Conservation (phyloP, 2,329 filamentous ascomycete species). For the Sporothrix luriei region DNA sequence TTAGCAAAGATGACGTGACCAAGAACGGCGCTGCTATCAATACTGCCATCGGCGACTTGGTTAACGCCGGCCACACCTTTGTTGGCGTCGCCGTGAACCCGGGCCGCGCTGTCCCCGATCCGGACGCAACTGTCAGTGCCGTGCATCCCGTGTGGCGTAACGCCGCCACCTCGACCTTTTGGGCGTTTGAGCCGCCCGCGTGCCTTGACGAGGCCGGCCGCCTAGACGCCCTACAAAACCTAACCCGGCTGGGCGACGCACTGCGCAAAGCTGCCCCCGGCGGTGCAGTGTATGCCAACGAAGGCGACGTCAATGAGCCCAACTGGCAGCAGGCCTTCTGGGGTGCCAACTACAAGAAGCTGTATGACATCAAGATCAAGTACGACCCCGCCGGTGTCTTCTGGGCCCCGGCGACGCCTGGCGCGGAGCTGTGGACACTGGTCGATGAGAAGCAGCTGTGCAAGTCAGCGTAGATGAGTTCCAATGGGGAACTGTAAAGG, state of each 20-base stretch:
- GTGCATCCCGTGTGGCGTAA: constrained; percentile 33
- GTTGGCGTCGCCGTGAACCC: constrained; percentile 33
- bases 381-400: constrained; percentile 39
- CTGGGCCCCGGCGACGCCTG: constrained; percentile 33
- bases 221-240: background rate
- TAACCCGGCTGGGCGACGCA: constrained; percentile 29
- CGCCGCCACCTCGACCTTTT: constrained; percentile 18
- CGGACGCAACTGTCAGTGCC: constrained; percentile 22
- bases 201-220: constrained; percentile 24
- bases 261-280: constrained; percentile 29
- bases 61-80: constrained; percentile 32
- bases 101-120: constrained; percentile 29
- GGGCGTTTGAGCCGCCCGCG: constrained; percentile 15
- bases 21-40: constrained; percentile 44
- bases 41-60: constrained; percentile 41
- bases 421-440: constrained; percentile 35
- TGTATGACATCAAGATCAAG: constrained; percentile 36
- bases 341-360: constrained; percentile 34
- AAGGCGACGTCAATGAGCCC: constrained; percentile 36
- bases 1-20: constrained; percentile 44
- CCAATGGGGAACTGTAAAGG: background rate
- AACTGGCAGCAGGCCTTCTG: constrained; percentile 36
- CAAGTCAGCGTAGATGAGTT: background rate
- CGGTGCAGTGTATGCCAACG: constrained; percentile 32
- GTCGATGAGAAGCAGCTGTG: constrained; percentile 27